These are phyloP conservation scores for Annulohypoxylon nitens DNA, from an alignment of 495 filamentous ascomycete species.

Conservation along the genomic window DNA sequence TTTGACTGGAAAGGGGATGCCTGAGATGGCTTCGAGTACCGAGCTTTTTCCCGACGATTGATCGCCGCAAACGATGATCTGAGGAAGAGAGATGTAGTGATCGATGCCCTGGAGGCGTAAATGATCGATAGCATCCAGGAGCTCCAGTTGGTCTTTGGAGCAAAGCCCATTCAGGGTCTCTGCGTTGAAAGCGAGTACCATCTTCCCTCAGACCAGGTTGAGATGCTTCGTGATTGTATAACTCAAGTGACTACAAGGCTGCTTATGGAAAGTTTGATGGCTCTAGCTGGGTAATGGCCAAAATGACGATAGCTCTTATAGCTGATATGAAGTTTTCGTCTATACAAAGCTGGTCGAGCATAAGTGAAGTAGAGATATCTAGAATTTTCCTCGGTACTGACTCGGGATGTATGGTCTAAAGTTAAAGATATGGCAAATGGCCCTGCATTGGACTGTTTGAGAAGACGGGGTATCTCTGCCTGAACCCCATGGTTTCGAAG, in stretches of 20 bases:
- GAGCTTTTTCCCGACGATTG: conserved; percentile 73
- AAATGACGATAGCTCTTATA: background rate
- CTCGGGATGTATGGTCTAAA: background rate
- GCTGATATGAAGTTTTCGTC: background rate
- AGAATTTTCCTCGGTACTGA: background rate
- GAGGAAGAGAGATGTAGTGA: conserved; percentile 65
- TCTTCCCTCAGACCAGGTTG: background rate
- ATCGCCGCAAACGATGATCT: conserved; percentile 72
- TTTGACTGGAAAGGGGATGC: conserved; percentile 67
- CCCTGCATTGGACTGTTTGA: background rate
- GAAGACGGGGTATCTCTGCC: background rate
- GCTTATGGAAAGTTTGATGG: background rate
- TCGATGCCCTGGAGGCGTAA: conserved; percentile 65
- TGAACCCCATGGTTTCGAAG: background rate
- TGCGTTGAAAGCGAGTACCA: conserved; percentile 32
- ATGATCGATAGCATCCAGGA: conserved; percentile 68
- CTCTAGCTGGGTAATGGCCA: background rate
- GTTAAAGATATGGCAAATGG: background rate
- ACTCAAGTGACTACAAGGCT: background rate
- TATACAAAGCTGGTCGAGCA: background rate
- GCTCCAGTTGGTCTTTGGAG: conserved; percentile 40
- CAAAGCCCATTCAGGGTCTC: conserved; percentile 41
- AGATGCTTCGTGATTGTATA: background rate
- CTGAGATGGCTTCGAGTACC: conserved; percentile 72
- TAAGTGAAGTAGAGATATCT: background rate